Base-by-base conservation (phyloP, 345 rosid species). In the Ceriops decandra region DNA sequence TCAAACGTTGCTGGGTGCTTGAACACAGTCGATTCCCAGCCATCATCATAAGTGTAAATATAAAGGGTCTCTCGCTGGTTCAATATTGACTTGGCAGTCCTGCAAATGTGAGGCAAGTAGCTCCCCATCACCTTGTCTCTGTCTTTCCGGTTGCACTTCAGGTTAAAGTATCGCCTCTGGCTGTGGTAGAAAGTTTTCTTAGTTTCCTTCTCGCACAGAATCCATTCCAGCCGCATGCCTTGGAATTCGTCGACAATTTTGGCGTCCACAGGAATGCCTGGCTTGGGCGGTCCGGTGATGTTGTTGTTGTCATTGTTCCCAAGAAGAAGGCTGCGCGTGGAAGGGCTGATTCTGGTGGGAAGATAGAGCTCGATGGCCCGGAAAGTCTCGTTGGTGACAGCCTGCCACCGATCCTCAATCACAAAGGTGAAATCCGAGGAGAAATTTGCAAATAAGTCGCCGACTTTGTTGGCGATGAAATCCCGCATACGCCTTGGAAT, bases 391-490 rank as follows among this genome's bases (percentile, higher is more conserved):
- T 76, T 82, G 17, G 26, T 31, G 21, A 76, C 78, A 15, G 85
- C 85, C 38, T 82, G 69, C 82, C 82, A 82, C 16, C 78, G 78
- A 16, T 82, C 80, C 63, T 82, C 82, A 5, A 82, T 73, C 4
- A 82, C 24, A 63, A 75, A 78, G 28, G 76, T 78, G 67, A 76
- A 82, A 22, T 72, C 71, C 0, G 76, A 68, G 31, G 68, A 54
- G 71, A 81, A 72, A 66, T 62, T 4, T 6, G 71, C 36, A 20
- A 62, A 49, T 15, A 68, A 21, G 7, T 77, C 74, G 0, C 74
- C 60, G 15, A 47, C 17, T 5, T 72, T 72, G 2, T 33, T 13
- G 20, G 64, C 20, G 52, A 60, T 42, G 61, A 42, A 74, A 0
- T 74, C 74, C 10, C 77, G 46, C 69, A 75, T 42, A 5, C 62